Evolutionary conservation across 306 rosid species (phyloP).

Genomic region (Benincasa hispida): DNA sequence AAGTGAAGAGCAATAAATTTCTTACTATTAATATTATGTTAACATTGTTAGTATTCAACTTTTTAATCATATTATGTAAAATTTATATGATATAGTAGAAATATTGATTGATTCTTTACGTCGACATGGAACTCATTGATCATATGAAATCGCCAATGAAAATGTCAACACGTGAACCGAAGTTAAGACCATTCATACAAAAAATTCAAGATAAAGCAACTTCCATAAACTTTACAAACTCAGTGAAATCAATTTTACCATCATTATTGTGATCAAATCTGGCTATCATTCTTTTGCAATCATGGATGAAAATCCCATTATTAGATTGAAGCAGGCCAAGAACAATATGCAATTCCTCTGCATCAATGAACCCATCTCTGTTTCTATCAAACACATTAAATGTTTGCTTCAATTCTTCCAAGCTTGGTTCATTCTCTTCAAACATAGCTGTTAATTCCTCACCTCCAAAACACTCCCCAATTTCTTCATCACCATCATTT

Average conservation of each 20-base stretch:
- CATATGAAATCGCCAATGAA: not conserved
- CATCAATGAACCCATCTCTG: slow-evolving; percentile 71
- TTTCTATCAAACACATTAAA: slow-evolving; percentile 78
- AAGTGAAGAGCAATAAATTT: no score
- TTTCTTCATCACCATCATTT: slow-evolving; percentile 14
- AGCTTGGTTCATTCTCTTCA: slow-evolving; percentile 75
- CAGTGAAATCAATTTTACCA: slow-evolving; percentile 63
- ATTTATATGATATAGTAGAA: no score
- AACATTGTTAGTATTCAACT: no score
- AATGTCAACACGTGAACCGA: not conserved
- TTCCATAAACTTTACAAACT: slow-evolving; percentile 69
- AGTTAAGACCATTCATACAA: not conserved
- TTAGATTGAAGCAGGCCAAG: slow-evolving; percentile 41
- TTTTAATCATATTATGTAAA: no score
- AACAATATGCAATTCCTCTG: slow-evolving; percentile 53
- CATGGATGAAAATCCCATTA: slow-evolving; percentile 27
- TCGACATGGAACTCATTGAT: not conserved
- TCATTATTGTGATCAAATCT: slow-evolving; percentile 44
- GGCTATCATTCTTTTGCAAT: slow-evolving; percentile 62
- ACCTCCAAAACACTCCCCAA: slow-evolving; percentile 14
- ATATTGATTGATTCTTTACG: no score
- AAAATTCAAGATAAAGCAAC: slow-evolving; percentile 33
- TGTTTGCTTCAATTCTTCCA: slow-evolving; percentile 75
- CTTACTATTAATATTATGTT: no score
- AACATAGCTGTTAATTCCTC: slow-evolving; percentile 40